phyloP scores from a whole-genome alignment of 2,329 filamentous ascomycete genomes.

The Plenodomus tracheiphilus region DNA sequence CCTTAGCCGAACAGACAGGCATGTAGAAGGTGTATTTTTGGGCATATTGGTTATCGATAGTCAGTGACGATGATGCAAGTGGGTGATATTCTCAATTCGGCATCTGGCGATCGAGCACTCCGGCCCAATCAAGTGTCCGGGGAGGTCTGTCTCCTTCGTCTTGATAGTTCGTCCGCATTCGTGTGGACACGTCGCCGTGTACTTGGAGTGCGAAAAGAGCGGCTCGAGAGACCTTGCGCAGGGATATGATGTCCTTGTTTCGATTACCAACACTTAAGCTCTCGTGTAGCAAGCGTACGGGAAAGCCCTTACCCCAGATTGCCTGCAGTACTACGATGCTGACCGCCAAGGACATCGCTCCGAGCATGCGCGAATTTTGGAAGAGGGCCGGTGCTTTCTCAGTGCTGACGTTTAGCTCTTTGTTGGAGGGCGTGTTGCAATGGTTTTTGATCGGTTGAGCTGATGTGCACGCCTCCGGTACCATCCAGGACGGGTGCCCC shows the following conservation, averaged over 20 bases:
- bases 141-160: neutral
- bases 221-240: neutral
- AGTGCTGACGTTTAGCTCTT: neutral
- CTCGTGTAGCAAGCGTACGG: neutral
- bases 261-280: neutral
- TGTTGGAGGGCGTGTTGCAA: neutral
- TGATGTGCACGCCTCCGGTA: neutral
- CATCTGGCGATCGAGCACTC: neutral
- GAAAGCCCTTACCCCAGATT: neutral
- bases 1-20: constrained; percentile 7
- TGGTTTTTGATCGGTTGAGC: neutral
- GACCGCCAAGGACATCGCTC: neutral
- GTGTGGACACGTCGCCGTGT: neutral
- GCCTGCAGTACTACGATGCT: neutral
- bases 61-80: neutral
- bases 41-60: constrained; percentile 9
- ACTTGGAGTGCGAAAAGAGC: too few relatives aligned
- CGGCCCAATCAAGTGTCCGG: neutral
- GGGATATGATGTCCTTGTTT: neutral
- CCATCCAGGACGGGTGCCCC: too few relatives aligned
- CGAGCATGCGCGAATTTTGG: neutral
- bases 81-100: neutral
- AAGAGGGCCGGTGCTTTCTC: neutral
- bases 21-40: constrained; percentile 7
- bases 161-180: neutral